Conservation (phyloP, 1,284 basidiomycete species). For the Heterobasidion irregulare region DNA sequence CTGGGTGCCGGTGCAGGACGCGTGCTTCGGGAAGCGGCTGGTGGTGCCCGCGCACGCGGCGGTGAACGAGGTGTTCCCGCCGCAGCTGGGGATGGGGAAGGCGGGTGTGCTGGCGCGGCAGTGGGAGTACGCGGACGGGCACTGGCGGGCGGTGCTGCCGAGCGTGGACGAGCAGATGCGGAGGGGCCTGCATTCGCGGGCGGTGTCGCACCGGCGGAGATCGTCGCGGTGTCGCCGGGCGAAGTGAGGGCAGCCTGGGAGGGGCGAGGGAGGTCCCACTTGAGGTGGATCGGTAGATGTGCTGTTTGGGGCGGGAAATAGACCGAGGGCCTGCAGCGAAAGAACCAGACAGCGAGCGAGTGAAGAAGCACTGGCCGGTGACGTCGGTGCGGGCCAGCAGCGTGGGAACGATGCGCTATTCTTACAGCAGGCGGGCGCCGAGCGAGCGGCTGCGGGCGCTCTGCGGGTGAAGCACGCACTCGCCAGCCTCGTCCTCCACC, state of each 20-base stretch:
- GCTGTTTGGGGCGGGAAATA: too few species aligned
- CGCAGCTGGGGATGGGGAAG: conserved; percentile 19
- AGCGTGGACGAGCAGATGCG: conserved; percentile 37
- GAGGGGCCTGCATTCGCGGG: conserved; percentile 31
- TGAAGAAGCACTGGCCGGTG: too few species aligned
- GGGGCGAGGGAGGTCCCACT: not conserved
- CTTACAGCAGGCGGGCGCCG: not conserved
- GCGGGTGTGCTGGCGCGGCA: conserved; percentile 23
- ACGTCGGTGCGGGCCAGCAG: not conserved
- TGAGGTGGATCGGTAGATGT: not conserved
- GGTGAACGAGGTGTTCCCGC: conserved; percentile 42
- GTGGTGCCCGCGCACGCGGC: conserved; percentile 39
- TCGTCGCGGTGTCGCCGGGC: conserved; percentile 1
- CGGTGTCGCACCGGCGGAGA: conserved; percentile 16
- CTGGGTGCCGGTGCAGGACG: conserved; percentile 46
- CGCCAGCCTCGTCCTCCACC: not conserved
- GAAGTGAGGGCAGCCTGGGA: not conserved
- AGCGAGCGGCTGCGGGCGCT: not conserved
- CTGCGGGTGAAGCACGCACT: not conserved
- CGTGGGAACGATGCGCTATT: not conserved
- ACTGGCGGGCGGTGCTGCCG: conserved; percentile 43
- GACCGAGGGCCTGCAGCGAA: too few species aligned
- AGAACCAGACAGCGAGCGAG: too few species aligned
- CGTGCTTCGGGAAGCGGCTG: conserved; percentile 41
- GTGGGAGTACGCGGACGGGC: conserved; percentile 44